Evolutionary conservation across 2,329 filamentous ascomycete species (phyloP).

Genomic region (Lasiodiplodia gonubiensis): DNA sequence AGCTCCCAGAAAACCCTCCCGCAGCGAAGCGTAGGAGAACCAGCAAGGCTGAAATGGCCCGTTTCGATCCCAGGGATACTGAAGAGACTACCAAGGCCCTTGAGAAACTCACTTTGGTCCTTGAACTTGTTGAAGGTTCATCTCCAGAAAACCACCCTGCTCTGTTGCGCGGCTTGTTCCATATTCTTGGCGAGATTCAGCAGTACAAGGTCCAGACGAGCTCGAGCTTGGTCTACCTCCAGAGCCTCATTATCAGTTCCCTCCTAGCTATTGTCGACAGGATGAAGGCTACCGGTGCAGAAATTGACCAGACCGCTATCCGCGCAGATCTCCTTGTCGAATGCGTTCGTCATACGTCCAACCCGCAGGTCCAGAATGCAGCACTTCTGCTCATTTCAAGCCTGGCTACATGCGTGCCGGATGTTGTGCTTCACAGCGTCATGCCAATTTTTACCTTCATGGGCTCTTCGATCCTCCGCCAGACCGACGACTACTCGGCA

Average conservation of each 20-base stretch:
- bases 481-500: constrained; percentile 95
- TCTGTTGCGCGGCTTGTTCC: constrained; percentile 80
- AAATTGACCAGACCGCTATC: constrained; percentile 78
- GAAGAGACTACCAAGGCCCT: constrained; percentile 71
- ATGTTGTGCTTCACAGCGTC: constrained; percentile 91
- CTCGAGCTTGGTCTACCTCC: constrained; percentile 87
- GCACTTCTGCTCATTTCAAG: constrained; percentile 87
- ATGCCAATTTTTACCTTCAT: constrained; percentile 99
- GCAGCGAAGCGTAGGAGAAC: constrained; percentile 80
- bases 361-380: constrained; percentile 90
- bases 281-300: constrained; percentile 64
- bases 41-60: constrained; percentile 72
- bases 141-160: constrained; percentile 75
- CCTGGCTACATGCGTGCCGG: constrained; percentile 84
- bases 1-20: constrained; percentile 73
- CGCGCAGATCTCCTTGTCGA: constrained; percentile 91
- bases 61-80: constrained; percentile 65
- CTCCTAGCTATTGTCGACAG: constrained; percentile 83
- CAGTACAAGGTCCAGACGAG: constrained; percentile 80
- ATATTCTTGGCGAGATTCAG: constrained; percentile 83
- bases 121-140: constrained; percentile 86
- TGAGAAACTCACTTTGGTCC: constrained; percentile 79
- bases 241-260: constrained; percentile 81
- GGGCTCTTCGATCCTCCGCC: constrained; percentile 86
- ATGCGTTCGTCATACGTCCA: constrained; percentile 89